These are phyloP conservation scores for Corchorus capsularis DNA, from an alignment of 345 rosid species.

Conservation along the genomic window DNA sequence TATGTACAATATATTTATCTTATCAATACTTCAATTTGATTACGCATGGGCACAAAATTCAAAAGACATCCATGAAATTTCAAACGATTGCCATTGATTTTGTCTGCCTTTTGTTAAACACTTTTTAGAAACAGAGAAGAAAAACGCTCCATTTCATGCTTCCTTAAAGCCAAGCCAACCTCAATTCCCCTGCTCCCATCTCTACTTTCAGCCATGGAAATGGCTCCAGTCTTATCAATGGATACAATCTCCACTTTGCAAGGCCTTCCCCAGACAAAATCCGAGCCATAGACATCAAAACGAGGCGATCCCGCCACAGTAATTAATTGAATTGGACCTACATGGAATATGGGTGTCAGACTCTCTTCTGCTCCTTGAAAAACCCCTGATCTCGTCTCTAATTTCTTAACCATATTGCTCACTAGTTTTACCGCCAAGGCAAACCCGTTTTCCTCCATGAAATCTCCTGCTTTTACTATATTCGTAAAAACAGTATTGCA, in stretches of 20 bases:
- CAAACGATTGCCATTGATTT: not conserved
- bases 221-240: constrained; percentile 19
- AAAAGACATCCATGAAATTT: no score
- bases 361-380: not conserved
- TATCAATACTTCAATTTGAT: no score
- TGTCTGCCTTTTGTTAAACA: not conserved
- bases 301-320: constrained; percentile 22
- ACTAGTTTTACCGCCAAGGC: not conserved
- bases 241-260: constrained; percentile 33
- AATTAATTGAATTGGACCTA: not conserved
- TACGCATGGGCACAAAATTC: no score
- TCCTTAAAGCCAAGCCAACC: constrained; percentile 30
- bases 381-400: not conserved
- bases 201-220: constrained; percentile 28
- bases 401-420: not conserved
- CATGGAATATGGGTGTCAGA: not conserved
- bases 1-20: no score
- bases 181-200: constrained; percentile 28
- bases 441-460: constrained; percentile 12
- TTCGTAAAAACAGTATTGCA: not conserved
- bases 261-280: constrained; percentile 36
- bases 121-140: constrained; percentile 11
- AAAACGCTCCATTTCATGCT: constrained; percentile 27
- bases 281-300: constrained; percentile 24
- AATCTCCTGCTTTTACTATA: not conserved